Evolutionary conservation across 108 stramenopile species (phyloP).

Genomic region (Skeletonema marinoi): DNA sequence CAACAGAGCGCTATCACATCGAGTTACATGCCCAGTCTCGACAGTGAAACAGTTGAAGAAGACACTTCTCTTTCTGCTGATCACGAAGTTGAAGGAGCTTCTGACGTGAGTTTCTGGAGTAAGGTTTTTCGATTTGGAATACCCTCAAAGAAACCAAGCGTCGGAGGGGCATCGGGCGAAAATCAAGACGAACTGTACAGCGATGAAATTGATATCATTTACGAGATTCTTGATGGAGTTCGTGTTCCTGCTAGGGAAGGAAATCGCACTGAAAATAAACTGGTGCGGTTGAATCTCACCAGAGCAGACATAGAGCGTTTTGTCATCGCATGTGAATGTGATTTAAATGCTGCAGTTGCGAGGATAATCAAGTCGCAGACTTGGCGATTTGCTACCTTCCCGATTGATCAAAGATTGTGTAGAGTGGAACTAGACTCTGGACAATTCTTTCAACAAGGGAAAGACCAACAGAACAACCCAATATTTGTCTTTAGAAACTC

Average conservation of each 20-base stretch:
- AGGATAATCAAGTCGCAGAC: conserved; percentile 63
- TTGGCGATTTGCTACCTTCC: conserved; percentile 72
- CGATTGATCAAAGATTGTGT: conserved; percentile 59
- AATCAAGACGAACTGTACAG: conserved; percentile 25
- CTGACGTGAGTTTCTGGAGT: background rate
- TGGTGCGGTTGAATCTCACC: conserved; percentile 12
- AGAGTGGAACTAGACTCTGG: conserved; percentile 68
- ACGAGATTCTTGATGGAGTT: conserved; percentile 48
- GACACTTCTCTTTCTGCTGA: background rate
- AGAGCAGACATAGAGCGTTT: conserved; percentile 58
- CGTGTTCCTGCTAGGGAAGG: background rate
- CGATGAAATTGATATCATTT: conserved; percentile 34
- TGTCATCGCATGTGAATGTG: conserved; percentile 36
- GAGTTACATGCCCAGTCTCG: conserved; percentile 1
- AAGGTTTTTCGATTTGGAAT: background rate
- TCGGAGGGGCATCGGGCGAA: background rate
- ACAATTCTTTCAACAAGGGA: conserved; percentile 79
- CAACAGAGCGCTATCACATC: conserved; percentile 15
- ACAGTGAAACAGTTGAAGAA: conserved; percentile 18
- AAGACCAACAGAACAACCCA: conserved; percentile 56
- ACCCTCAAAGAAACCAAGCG: background rate
- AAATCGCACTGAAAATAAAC: conserved; percentile 12
- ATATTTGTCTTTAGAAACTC: conserved; percentile 79
- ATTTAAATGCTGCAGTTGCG: conserved; percentile 53
- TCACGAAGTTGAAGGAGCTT: background rate